Conservation (phyloP, 2,329 filamentous ascomycete genomes). For the Aureobasidium zeae region DNA sequence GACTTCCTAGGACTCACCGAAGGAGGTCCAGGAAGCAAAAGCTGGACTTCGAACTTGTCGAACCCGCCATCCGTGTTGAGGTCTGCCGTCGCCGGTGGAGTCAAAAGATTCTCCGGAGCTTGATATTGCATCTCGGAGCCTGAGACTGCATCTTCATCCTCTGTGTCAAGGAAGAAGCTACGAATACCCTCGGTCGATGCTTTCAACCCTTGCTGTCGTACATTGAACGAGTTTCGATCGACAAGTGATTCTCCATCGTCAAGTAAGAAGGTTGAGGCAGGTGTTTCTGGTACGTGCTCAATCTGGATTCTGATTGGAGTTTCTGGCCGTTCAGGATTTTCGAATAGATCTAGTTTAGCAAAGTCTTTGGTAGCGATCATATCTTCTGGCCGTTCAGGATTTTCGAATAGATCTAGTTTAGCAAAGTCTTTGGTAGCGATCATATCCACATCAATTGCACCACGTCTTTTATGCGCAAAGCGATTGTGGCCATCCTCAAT, state of each 20-base stretch:
- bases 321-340: neutral
- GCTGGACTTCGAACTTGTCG: neutral
- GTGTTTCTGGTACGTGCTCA: neutral
- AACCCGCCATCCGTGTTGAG: neutral
- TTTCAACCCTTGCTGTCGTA: neutral
- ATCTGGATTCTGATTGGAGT: neutral
- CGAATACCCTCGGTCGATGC: slow-evolving; percentile 27
- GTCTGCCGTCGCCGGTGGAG: slow-evolving; percentile 35
- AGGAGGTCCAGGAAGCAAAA: slow-evolving; percentile 6
- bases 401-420: neutral
- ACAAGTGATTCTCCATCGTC: slow-evolving; percentile 48
- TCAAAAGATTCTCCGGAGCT: slow-evolving; percentile 32
- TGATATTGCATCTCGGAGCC: slow-evolving; percentile 20
- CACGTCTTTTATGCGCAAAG: slow-evolving; percentile 1
- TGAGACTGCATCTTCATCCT: slow-evolving; percentile 28
- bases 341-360: neutral
- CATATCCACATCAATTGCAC: slow-evolving; percentile 1
- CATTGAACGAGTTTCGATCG: slow-evolving; percentile 37
- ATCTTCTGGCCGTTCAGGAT: neutral
- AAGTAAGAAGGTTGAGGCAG: slow-evolving; percentile 40
- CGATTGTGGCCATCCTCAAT: too few relatives aligned
- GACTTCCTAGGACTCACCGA: neutral
- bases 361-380: slow-evolving; percentile 7
- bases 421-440: slow-evolving; percentile 1
- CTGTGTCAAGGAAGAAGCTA: slow-evolving; percentile 43